These are phyloP conservation scores for Trichosporon ovoides DNA, from an alignment of 1,284 basidiomycete species.

Conservation along the genomic window DNA sequence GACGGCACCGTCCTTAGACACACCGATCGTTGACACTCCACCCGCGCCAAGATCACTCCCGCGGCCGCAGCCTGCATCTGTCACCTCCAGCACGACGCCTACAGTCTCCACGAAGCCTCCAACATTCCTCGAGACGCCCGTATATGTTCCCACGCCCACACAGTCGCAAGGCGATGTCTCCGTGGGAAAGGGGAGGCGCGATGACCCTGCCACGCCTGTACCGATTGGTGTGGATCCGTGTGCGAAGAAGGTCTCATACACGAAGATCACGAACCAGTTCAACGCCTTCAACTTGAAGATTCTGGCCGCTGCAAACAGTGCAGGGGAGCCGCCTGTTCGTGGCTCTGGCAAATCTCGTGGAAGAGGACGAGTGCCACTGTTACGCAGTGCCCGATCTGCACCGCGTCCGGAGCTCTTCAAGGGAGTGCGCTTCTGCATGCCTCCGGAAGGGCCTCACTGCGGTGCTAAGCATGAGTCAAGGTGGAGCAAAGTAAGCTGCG, in stretches of 20 bases:
- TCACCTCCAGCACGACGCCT: background rate
- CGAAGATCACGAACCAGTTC: constrained; percentile 2
- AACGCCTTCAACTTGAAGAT: background rate
- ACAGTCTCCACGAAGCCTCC: background rate
- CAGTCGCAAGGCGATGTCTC: constrained; percentile 7
- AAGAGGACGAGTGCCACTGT: constrained; percentile 10
- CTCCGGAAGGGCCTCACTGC: constrained; percentile 19
- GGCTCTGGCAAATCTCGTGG: background rate
- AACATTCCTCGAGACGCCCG: constrained; percentile 6
- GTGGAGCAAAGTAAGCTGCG: background rate
- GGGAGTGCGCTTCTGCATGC: constrained; percentile 35
- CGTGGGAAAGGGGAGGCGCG: constrained; percentile 24
- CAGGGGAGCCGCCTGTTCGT: background rate
- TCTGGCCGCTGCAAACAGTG: background rate
- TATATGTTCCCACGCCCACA: constrained; percentile 8
- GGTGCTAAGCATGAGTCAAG: background rate
- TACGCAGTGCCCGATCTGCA: background rate
- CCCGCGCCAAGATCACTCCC: constrained; percentile 1
- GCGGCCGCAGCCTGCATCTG: background rate
- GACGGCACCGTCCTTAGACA: too few species aligned
- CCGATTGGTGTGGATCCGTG: constrained; percentile 22
- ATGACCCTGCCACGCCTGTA: constrained; percentile 30
- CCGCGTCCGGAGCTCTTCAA: constrained; percentile 23
- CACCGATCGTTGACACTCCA: constrained; percentile 13
- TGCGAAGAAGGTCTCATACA: background rate